Evolutionary conservation across 2,329 filamentous ascomycete genomes (phyloP), one percentile per base, ranked within the genome.

Genomic region (Pleoardoris graminearum): DNA sequence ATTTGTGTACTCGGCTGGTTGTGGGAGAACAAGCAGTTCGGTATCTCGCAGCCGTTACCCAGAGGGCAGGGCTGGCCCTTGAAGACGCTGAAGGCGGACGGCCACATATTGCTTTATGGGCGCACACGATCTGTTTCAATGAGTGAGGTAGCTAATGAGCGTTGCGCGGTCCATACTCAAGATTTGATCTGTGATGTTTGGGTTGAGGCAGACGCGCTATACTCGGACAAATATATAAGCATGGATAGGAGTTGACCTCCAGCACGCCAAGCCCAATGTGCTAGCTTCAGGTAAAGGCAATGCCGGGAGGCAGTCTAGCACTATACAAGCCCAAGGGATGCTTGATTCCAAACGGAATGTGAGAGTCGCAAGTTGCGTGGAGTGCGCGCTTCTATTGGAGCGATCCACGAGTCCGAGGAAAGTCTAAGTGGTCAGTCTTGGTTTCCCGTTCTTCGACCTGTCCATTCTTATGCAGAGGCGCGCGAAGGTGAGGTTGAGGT

Each of bases 21-120:
- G 68, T 87, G 84, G 11, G 72, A 76, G 69, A 86, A 87, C 17
- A 86, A 79, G 71, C 84, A 87, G 56, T 79, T 78, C 12, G 80
- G 72, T 11, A 86, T 71, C 25, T 69, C 62, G 69, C 84, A 87
- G 16, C 57, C 53, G 22, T 70, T 39, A 47, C 76, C 76, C 55
- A 77, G 74, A 7, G 84, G 84, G 66, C 84, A 87, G 23, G 73
- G 14, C 32, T 66, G 42, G 10, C 56, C 62, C 33, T 57, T 55
- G 49, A 70, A 70, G 43, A 56, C 57, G 27, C 61, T 65, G 54
- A 59, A 66, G 17, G 60, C 56, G 23, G 67, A 67, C 11, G 68
- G 67, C 67, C 67, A 71, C 68, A 71, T 71, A 37, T 4, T 51
- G 50, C 14, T 53, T 44, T 17, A 21, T 22, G n/a, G 27, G 23